These are phyloP conservation scores for Grammothele lineata DNA, from an alignment of 768 basidiomycete genomes.

Conservation along the genomic window DNA sequence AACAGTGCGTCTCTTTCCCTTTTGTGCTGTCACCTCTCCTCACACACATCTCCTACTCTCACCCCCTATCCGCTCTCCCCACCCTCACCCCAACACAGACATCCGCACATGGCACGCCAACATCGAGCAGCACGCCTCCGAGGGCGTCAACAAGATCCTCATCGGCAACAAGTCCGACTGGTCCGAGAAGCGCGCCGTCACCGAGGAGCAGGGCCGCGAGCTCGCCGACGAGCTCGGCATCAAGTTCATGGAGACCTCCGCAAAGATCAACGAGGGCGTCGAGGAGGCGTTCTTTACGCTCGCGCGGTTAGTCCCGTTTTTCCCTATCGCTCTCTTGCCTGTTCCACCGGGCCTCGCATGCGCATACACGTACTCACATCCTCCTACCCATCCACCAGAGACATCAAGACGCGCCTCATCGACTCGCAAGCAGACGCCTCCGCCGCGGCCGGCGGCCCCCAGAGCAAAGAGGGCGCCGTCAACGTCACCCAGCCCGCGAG, in stretches of 20 bases:
- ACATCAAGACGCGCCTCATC: conserved; percentile 96
- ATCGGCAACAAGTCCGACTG: conserved; percentile 99
- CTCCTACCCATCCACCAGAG: too few relatives aligned
- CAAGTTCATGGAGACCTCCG: conserved; percentile 96
- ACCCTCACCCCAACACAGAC: conserved; percentile 68
- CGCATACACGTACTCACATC: too few relatives aligned
- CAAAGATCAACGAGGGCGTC: conserved; percentile 95
- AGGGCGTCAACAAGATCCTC: conserved; percentile 98
- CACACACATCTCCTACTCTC: neutral
- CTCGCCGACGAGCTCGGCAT: conserved; percentile 93
- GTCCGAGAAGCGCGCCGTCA: conserved; percentile 92
- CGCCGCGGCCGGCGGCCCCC: conserved; percentile 31
- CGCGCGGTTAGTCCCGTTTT: conserved; percentile 62
- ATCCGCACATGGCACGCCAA: conserved; percentile 98
- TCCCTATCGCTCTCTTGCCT: neutral
- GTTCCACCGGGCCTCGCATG: neutral
- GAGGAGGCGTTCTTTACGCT: conserved; percentile 98
- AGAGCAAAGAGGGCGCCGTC: conserved; percentile 53
- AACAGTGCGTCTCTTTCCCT: conserved; percentile 94
- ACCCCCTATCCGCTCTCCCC: neutral
- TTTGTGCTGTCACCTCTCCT: neutral
- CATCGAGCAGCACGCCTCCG: conserved; percentile 97
- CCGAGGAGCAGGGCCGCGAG: conserved; percentile 87
- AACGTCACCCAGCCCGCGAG: conserved; percentile 58
- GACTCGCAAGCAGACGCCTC: conserved; percentile 79